Evolutionary conservation across 768 basidiomycete species (phyloP), one percentile per base, ranked within the genome.

Genomic region (Leccinum disarticulatum): DNA sequence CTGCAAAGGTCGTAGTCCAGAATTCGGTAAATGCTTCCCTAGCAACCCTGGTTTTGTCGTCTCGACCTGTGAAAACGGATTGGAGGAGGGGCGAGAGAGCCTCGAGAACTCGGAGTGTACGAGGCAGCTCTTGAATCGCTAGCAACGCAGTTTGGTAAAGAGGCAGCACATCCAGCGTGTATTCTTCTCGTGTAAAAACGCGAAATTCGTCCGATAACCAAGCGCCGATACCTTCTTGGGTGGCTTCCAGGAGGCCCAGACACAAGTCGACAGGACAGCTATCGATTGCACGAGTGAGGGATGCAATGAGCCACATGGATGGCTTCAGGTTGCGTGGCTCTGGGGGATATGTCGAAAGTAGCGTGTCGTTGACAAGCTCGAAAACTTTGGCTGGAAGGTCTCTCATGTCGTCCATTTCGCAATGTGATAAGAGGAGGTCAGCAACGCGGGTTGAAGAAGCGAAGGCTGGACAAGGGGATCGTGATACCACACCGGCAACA

Each of bases 341-440:
- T 0, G 89, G 87, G 0, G 90, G 90, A 72, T 93, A 93, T 9
- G 81, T 81, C 9, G 81, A 77, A 22, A 76, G 73, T 58, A 92
- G 76, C 0, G 83, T 83, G 47, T 83, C 81, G 60, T 86, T 84
- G 55, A 85, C 77, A 56, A 90, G 81, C 49, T 84, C 81, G 30
- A 90, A 70, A 15, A 91, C 66, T 25, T 73, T 68, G 14, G 74
- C 71, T 3, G 90, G 88, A 1, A 87, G 69, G 19, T 83, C 79
- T 27, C 81, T 79, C 38, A 79, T 73, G 4, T 84, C 83, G 31
- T 74, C 64, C 58, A 82, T 75, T 19, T 83, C 81, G 50, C 86
- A 68, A 49, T 84, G 77, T 1, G 81, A 79, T 36, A 91, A 68
- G 5, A 91, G 75, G 14, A 84, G 69, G 64, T 92, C 90, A 6